phyloP scores from a whole-genome alignment of 192 early-diverging fungal species.

The Phlyctochytrium bullatum region DNA sequence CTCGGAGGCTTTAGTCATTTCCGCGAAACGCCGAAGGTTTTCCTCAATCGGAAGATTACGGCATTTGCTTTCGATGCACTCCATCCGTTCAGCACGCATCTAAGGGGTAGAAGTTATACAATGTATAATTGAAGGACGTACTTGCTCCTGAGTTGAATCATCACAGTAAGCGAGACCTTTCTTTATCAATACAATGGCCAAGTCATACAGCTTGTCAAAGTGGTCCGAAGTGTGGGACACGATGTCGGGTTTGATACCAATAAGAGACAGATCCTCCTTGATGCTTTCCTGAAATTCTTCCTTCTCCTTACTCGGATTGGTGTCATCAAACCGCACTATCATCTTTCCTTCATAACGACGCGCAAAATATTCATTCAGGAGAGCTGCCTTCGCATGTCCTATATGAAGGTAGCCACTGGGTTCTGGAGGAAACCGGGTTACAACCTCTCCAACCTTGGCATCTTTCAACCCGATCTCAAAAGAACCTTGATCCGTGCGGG shows the following conservation, averaged over 20 bases:
- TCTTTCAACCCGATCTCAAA: slow-evolving; percentile 89
- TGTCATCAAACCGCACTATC: slow-evolving; percentile 97
- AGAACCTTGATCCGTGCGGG: slow-evolving; percentile 75
- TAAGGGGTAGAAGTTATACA: slow-evolving; percentile 9
- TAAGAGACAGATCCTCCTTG: slow-evolving; percentile 85
- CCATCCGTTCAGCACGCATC: slow-evolving; percentile 86
- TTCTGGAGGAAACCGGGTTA: slow-evolving; percentile 98
- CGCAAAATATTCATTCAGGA: slow-evolving; percentile 98
- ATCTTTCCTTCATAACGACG: slow-evolving; percentile 84
- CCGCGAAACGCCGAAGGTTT: slow-evolving; percentile 85
- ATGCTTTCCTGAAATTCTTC: slow-evolving; percentile 93
- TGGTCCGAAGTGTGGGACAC: slow-evolving; percentile 90
- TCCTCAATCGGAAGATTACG: slow-evolving; percentile 86
- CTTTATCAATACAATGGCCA: slow-evolving; percentile 81
- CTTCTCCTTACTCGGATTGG: slow-evolving; percentile 97
- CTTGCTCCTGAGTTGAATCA: slow-evolving; percentile 75
- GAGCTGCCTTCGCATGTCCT: slow-evolving; percentile 98
- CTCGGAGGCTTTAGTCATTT: slow-evolving; percentile 82
- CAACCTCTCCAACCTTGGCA: slow-evolving; percentile 82
- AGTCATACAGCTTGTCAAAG: slow-evolving; percentile 85
- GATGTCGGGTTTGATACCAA: slow-evolving; percentile 77
- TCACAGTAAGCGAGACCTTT: slow-evolving; percentile 92
- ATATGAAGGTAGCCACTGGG: slow-evolving; percentile 98
- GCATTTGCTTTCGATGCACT: slow-evolving; percentile 76
- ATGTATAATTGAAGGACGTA: slow-evolving; percentile 2